Evolutionary conservation across 305 asterid genomes (phyloP).

Genomic region (Ajuga reptans): DNA sequence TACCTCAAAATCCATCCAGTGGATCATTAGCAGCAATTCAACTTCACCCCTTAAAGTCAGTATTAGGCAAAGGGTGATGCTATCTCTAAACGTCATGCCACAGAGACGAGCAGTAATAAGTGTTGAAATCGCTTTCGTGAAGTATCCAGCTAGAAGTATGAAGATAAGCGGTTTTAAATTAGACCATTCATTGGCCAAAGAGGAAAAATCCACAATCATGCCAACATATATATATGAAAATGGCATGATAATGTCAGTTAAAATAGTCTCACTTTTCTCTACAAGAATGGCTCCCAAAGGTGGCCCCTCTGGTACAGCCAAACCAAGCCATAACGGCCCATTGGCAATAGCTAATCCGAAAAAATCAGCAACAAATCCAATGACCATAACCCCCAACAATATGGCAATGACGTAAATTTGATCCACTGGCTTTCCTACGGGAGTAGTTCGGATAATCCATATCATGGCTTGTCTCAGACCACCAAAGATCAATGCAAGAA

Average conservation of each 20-base stretch:
- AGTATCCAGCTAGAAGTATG: slow-evolving; percentile 35
- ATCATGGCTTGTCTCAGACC: slow-evolving; percentile 45
- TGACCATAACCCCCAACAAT: slow-evolving; percentile 47
- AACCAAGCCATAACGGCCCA: slow-evolving; percentile 73
- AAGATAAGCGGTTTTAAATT: slow-evolving; percentile 36
- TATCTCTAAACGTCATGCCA: slow-evolving; percentile 48
- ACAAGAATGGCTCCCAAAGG: slow-evolving; percentile 64
- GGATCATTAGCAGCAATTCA: slow-evolving; percentile 52
- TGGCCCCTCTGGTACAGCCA: slow-evolving; percentile 80
- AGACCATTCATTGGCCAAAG: slow-evolving; percentile 41
- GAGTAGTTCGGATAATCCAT: slow-evolving; percentile 55
- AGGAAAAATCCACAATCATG: slow-evolving; percentile 36
- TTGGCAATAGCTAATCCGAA: slow-evolving; percentile 55
- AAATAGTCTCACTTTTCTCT: slow-evolving; percentile 62
- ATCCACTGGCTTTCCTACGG: slow-evolving; percentile 58
- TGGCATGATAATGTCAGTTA: slow-evolving; percentile 56
- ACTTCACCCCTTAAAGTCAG: slow-evolving; percentile 65
- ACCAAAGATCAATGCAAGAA: slow-evolving; percentile 27
- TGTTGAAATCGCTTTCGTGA: slow-evolving; percentile 38
- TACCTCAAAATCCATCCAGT: slow-evolving; percentile 60
- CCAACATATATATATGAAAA: slow-evolving; percentile 49
- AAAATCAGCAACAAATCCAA: slow-evolving; percentile 47
- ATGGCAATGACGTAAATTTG: slow-evolving; percentile 50
- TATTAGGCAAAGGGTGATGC: slow-evolving; percentile 53
- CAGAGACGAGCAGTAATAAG: slow-evolving; percentile 32